These are phyloP conservation scores for Fusarium sp. DNA, from an alignment of 2,329 filamentous ascomycete genomes.

Conservation along the genomic window DNA sequence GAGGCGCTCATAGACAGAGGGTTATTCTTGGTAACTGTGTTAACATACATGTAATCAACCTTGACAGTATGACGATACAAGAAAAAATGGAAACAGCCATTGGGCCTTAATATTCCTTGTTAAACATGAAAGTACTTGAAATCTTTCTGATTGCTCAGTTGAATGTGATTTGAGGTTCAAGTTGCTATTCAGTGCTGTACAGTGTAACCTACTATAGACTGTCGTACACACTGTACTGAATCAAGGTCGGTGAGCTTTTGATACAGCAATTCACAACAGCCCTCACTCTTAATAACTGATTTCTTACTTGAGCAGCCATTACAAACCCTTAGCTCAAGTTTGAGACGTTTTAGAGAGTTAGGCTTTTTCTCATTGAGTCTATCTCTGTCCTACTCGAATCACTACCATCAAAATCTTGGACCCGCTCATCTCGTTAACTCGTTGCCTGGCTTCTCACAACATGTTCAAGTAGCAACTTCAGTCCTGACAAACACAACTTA, in stretches of 20 bases:
- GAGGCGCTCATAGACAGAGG: conserved; percentile 2
- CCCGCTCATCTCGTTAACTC: conserved; percentile 23
- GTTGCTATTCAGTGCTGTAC: not conserved
- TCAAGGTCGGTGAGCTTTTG: not conserved
- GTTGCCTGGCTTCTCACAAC: conserved; percentile 25
- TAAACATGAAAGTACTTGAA: not conserved
- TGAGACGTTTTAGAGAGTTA: not conserved
- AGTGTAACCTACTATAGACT: not conserved
- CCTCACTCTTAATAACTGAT: not conserved
- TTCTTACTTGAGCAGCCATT: not conserved
- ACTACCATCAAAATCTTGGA: conserved; percentile 3
- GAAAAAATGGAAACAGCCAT: not conserved
- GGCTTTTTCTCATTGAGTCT: conserved; percentile 1
- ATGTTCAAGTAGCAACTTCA: conserved; percentile 2
- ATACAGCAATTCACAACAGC: not conserved
- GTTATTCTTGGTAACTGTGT: conserved; percentile 16
- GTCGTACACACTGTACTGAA: not conserved
- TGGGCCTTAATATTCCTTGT: accelerated
- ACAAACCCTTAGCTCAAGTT: not conserved
- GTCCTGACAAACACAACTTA: conserved; percentile 1
- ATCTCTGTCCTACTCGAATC: not conserved
- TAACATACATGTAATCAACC: conserved; percentile 14
- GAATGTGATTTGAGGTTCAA: not conserved
- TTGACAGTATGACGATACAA: not conserved
- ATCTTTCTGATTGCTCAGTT: not conserved